Conservation (phyloP, 2,329 filamentous ascomycete genomes). For the Neofusicoccum laricinum region DNA sequence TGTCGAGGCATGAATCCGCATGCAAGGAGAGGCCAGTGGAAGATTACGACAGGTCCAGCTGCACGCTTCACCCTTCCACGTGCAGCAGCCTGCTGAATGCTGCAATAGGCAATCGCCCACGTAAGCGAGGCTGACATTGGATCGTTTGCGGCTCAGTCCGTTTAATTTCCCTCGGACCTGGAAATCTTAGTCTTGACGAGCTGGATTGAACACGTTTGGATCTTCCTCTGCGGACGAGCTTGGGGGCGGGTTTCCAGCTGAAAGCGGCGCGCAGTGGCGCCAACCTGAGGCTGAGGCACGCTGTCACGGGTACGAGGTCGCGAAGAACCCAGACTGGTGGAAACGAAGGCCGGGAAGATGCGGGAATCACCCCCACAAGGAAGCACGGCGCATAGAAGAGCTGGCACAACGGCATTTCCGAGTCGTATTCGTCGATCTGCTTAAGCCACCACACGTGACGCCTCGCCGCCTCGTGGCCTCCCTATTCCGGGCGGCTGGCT, state of each 20-base stretch:
- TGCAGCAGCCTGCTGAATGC: too few relatives aligned
- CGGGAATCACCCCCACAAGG: slow-evolving; percentile 8
- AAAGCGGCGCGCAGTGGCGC: background rate
- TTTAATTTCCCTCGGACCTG: background rate
- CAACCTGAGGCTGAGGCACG: background rate
- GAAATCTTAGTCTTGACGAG: background rate
- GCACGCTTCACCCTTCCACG: too few relatives aligned
- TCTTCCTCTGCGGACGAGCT: background rate
- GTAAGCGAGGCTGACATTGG: background rate
- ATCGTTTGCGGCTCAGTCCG: background rate
- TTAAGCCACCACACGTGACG: background rate
- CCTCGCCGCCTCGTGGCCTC: background rate
- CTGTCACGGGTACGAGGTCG: background rate
- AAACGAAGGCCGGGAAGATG: slow-evolving; percentile 12
- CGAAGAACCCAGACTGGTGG: background rate
- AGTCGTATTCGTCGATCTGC: slow-evolving; percentile 7
- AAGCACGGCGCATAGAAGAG: slow-evolving; percentile 7
- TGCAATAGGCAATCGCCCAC: too few relatives aligned
- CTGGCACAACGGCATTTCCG: slow-evolving; percentile 10
- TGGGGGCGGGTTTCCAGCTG: background rate
- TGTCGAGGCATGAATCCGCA: too few relatives aligned
- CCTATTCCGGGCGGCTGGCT: background rate
- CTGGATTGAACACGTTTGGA: background rate
- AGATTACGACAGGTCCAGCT: too few relatives aligned
- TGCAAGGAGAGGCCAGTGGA: too few relatives aligned